These are phyloP conservation scores for Diaporthe destruens DNA, from an alignment of 2,329 filamentous ascomycete genomes.

Conservation along the genomic window DNA sequence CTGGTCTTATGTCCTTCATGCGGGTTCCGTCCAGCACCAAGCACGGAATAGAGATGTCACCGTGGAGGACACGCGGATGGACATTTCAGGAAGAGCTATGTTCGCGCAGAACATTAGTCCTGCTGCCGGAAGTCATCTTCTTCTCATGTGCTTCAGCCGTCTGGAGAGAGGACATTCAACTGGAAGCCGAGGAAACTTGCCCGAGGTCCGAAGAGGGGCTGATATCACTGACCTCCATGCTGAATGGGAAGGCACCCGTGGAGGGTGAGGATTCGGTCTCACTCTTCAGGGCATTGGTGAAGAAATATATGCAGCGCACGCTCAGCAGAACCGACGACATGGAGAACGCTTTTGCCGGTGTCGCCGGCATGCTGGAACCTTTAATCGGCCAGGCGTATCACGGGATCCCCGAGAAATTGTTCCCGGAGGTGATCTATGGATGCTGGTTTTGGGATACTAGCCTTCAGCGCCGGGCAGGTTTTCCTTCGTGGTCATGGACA, in stretches of 20 bases:
- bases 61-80: constrained; percentile 33
- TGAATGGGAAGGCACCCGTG: not conserved
- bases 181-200: not conserved
- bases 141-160: constrained; percentile 20
- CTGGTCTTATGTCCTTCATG: not conserved
- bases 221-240: not conserved
- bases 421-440: constrained; percentile 24
- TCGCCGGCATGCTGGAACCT: constrained; percentile 18
- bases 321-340: constrained; percentile 33
- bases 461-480: constrained; percentile 18
- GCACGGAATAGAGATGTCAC: constrained; percentile 12
- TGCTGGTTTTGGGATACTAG: constrained; percentile 30
- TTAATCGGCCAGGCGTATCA: constrained; percentile 7
- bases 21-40: constrained; percentile 14
- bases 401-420: constrained; percentile 16
- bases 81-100: constrained; percentile 34
- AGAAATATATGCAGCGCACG: constrained; percentile 25
- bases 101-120: constrained; percentile 1
- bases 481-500: constrained; percentile 34
- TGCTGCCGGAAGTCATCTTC: constrained; percentile 8
- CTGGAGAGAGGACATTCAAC: constrained; percentile 20
- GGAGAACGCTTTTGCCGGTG: constrained; percentile 32
- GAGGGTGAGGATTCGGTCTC: not conserved
- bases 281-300: constrained; percentile 20
- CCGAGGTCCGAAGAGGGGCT: constrained; percentile 4